Evolutionary conservation across 345 rosid species (phyloP).

Genomic region (Camelina hispida): DNA sequence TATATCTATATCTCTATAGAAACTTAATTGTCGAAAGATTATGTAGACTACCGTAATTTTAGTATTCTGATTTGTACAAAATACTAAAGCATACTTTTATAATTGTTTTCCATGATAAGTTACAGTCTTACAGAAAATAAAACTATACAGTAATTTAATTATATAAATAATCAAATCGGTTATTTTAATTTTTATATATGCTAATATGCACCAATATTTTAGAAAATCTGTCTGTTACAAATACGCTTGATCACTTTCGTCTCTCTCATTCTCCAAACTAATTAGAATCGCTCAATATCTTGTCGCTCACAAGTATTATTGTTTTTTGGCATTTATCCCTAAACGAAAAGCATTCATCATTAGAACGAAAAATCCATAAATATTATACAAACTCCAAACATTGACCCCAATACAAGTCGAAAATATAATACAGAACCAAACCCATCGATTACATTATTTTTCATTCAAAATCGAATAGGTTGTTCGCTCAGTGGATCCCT

Average conservation of each 20-base stretch:
- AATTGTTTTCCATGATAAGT: too few species aligned
- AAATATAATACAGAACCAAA: not conserved
- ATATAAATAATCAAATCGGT: too few species aligned
- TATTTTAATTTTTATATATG: too few species aligned
- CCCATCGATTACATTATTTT: conserved; percentile 13
- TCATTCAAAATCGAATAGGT: not conserved
- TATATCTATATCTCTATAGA: too few species aligned
- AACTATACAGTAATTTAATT: too few species aligned
- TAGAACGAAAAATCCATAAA: not conserved
- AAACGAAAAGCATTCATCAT: not conserved
- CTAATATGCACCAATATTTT: not conserved
- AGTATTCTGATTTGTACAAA: too few species aligned
- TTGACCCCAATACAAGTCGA: not conserved
- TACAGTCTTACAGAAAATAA: too few species aligned
- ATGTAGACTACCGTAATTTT: too few species aligned
- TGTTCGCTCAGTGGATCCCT: not conserved
- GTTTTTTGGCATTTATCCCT: not conserved
- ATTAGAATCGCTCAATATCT: not conserved
- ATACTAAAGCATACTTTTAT: too few species aligned
- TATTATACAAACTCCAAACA: not conserved
- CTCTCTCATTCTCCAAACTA: not conserved
- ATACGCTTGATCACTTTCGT: not conserved
- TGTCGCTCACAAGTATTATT: not conserved
- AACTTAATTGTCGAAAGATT: too few species aligned
- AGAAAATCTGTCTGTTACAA: not conserved